These are phyloP conservation scores for Rhynchosporium agropyri DNA, from an alignment of 2,329 filamentous ascomycete species.

Conservation along the genomic window DNA sequence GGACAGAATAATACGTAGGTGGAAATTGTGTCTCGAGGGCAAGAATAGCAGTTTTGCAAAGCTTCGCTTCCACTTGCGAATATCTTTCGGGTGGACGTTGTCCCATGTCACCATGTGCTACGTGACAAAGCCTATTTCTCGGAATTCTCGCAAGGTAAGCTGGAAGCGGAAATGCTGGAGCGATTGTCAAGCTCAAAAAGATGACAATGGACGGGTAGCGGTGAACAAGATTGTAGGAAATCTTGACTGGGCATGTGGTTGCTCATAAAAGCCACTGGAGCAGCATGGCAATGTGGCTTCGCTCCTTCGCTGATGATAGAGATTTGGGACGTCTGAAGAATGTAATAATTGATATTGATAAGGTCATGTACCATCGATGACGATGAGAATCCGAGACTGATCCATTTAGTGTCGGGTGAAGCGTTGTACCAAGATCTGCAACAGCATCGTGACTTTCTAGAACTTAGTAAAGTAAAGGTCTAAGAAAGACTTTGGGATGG, in stretches of 20 bases:
- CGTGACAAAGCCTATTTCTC: conserved; percentile 15
- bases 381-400: no score
- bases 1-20: neutral
- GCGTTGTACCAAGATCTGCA: no score
- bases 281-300: neutral
- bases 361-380: neutral
- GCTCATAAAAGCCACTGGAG: neutral
- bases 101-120: conserved; percentile 19
- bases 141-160: neutral
- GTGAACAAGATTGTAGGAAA: neutral
- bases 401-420: no score
- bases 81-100: neutral
- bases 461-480: no score
- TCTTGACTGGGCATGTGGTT: conserved; percentile 5
- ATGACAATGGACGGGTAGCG: neutral
- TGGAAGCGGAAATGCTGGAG: neutral
- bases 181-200: neutral
- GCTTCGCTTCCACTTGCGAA: neutral
- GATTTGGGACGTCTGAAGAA: neutral
- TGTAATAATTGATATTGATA: neutral
- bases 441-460: no score
- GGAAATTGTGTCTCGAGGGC: conserved; percentile 2
- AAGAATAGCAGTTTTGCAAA: conserved; percentile 1
- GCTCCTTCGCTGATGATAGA: neutral
- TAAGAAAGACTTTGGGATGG: no score